Conservation (phyloP, 129 eudicot genomes). For the Oenanthe sinensis region DNA sequence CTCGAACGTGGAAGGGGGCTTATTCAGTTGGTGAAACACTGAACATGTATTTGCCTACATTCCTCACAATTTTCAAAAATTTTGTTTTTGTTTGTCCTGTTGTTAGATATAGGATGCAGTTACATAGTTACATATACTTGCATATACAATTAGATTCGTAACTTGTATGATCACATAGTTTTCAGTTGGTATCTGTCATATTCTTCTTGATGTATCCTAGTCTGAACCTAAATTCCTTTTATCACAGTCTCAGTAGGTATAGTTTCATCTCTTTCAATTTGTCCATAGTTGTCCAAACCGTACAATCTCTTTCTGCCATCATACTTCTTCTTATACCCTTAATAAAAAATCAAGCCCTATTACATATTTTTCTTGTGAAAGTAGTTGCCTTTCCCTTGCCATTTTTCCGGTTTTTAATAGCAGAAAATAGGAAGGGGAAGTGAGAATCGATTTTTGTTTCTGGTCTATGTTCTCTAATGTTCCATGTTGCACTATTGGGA, state of each 20-base stretch:
- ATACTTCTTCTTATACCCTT: neutral
- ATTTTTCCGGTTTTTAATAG: conserved; percentile 34
- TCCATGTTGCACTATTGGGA: conserved; percentile 9
- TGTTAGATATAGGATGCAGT: conserved; percentile 9
- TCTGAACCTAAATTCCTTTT: neutral
- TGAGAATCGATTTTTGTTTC: conserved; percentile 12
- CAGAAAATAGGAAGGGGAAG: conserved; percentile 27
- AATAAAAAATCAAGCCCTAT: neutral
- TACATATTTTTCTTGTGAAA: conserved; percentile 2
- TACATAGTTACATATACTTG: conserved; percentile 11
- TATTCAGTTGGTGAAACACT: neutral
- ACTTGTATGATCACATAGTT: conserved; percentile 16
- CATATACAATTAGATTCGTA: conserved; percentile 25
- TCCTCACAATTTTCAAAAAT: neutral
- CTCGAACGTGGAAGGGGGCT: too few species aligned
- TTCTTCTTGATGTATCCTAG: neutral
- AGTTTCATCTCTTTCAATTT: too few species aligned
- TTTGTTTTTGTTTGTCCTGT: neutral
- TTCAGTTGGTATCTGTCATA: conserved; percentile 11
- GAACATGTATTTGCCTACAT: neutral
- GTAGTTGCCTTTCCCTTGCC: conserved; percentile 24
- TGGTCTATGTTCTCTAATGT: neutral
- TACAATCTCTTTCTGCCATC: neutral
- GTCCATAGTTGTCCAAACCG: neutral
- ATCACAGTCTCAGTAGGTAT: neutral